Evolutionary conservation across 805 yeast genomes (phyloP).

Genomic region (Schwanniomyces yamadae): DNA sequence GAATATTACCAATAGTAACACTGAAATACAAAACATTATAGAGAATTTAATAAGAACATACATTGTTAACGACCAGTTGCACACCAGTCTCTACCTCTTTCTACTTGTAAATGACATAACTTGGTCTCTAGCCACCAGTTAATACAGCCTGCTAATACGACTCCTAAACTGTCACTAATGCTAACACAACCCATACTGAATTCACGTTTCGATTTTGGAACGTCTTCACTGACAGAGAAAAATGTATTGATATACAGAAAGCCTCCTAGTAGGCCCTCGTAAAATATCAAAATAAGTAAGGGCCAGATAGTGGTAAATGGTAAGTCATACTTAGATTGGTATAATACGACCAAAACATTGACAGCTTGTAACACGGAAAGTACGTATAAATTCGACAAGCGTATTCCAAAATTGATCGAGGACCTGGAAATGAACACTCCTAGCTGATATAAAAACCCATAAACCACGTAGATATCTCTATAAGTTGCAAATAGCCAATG

Average conservation of each 20-base stretch:
- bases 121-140: conserved; percentile 73
- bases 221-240: conserved; percentile 63
- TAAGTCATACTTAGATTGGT: conserved; percentile 62
- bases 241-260: conserved; percentile 88
- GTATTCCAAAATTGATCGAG: conserved; percentile 60
- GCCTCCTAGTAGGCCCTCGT: conserved; percentile 92
- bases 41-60: no score
- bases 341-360: conserved; percentile 57
- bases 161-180: conserved; percentile 74
- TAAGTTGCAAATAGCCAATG: conserved; percentile 52
- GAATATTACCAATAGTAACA: background rate
- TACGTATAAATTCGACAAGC: conserved; percentile 57
- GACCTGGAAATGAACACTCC: conserved; percentile 94
- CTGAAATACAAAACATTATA: no score
- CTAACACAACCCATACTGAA: conserved; percentile 34
- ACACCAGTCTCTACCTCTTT: conserved; percentile 81
- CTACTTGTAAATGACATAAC: conserved; percentile 70
- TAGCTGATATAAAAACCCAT: conserved; percentile 84
- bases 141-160: conserved; percentile 74
- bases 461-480: conserved; percentile 87
- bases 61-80: conserved; percentile 7
- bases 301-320: conserved; percentile 61
- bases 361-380: conserved; percentile 65
- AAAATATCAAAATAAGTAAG: conserved; percentile 64
- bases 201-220: conserved; percentile 39